Percentiles rank a stretch among this genome's conserved stretches.
These are phyloP conservation scores for Detonula confervacea DNA, from an alignment of 352 stramenopile species.

Conservation along the genomic window DNA sequence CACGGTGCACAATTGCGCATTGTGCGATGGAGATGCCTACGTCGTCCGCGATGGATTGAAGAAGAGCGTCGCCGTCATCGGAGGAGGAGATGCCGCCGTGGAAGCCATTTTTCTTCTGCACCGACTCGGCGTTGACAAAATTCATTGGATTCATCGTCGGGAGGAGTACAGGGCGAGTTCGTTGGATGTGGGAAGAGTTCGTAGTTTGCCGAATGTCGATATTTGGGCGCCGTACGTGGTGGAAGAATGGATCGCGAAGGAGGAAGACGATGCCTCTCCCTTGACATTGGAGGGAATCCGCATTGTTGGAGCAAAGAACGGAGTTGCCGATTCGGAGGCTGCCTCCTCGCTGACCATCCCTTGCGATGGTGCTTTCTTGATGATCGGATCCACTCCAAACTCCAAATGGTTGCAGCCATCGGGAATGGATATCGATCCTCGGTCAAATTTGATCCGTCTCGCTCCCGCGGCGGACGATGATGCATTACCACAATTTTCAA, in stretches of 20 bases:
- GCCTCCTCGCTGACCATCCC: conserved; percentile 37
- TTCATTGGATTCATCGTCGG: conserved; percentile 63
- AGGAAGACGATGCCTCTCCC: conserved; percentile 18
- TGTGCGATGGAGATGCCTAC: conserved; percentile 80
- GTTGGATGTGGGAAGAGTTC: conserved; percentile 43
- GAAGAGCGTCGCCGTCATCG: conserved; percentile 64
- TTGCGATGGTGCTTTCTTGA: conserved; percentile 77
- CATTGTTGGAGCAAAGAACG: conserved; percentile 51
- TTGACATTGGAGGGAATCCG: conserved; percentile 53
- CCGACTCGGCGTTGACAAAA: conserved; percentile 31
- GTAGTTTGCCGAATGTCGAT: conserved; percentile 53
- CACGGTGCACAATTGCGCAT: conserved; percentile 80
- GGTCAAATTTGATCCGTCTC: conserved; percentile 38
- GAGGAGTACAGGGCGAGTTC: conserved; percentile 53
- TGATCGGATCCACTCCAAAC: conserved; percentile 66
- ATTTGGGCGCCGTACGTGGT: conserved; percentile 63
- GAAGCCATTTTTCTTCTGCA: conserved; percentile 69
- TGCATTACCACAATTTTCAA: conserved; percentile 17
- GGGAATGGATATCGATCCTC: conserved; percentile 39
- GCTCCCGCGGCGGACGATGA: not conserved
- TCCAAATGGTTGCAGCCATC: conserved; percentile 47
- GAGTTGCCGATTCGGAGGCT: conserved; percentile 34
- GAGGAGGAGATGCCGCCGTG: conserved; percentile 77
- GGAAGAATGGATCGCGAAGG: conserved; percentile 50
- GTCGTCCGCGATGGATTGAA: conserved; percentile 20